Conservation (phyloP, 257 asterid genomes). For the Cordia subcordata region DNA sequence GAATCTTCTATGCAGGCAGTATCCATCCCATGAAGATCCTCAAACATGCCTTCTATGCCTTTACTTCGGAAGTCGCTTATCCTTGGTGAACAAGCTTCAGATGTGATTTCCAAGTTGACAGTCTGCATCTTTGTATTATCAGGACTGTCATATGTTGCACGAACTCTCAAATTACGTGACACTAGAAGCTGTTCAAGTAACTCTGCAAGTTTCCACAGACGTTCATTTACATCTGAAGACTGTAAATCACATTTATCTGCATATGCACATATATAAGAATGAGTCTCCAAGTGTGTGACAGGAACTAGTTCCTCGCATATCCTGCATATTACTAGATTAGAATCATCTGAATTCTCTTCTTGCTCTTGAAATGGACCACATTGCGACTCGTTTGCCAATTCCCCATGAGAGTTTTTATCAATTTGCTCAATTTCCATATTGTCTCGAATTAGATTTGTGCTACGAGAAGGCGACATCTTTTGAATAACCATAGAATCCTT, state of each 20-base stretch:
- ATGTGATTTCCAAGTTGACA: conserved; percentile 34
- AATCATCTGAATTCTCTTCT: conserved; percentile 48
- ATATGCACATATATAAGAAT: conserved; percentile 90
- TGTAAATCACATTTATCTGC: conserved; percentile 84
- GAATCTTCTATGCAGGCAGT: conserved; percentile 91
- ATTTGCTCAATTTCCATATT: conserved; percentile 23
- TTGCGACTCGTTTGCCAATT: conserved; percentile 20
- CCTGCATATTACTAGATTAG: conserved; percentile 76
- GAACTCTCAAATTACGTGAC: conserved; percentile 44
- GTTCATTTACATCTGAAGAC: conserved; percentile 65
- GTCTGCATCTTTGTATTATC: conserved; percentile 43
- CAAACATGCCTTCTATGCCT: conserved; percentile 90
- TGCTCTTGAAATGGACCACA: conserved; percentile 27
- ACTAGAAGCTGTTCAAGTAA: conserved; percentile 80
- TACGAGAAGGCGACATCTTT: conserved; percentile 25
- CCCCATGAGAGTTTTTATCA: conserved; percentile 35
- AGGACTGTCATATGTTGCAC: conserved; percentile 50
- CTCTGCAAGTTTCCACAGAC: conserved; percentile 77
- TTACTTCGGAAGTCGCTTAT: conserved; percentile 66
- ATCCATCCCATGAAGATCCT: conserved; percentile 98
- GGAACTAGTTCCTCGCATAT: conserved; percentile 93
- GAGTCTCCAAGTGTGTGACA: conserved; percentile 76
- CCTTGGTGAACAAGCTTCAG: conserved; percentile 69
- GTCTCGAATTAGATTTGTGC: conserved; percentile 24
- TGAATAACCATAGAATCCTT: conserved; percentile 29